Percentiles rank a stretch among this genome's conserved stretches.
phyloP scores from a whole-genome alignment of 495 filamentous ascomycete genomes.

The Aspergillus carlsbadensis region DNA sequence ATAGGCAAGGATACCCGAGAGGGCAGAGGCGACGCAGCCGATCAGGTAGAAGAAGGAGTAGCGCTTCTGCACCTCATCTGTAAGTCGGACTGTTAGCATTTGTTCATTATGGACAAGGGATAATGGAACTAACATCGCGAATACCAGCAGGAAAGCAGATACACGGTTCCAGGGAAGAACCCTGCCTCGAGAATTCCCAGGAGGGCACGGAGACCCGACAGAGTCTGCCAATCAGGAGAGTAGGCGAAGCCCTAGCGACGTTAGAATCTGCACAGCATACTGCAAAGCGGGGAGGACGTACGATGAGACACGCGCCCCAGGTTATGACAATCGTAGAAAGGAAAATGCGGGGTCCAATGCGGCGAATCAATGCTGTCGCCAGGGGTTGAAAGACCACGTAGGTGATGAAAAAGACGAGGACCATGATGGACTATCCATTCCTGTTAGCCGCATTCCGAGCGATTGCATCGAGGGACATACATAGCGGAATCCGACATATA shows the following conservation, averaged over 20 bases:
- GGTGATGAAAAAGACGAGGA: constrained; percentile 64
- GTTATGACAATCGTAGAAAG: constrained; percentile 50
- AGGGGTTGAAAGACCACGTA: constrained; percentile 65
- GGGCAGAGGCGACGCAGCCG: constrained; percentile 59
- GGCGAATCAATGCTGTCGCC: constrained; percentile 54
- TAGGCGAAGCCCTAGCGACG: constrained; percentile 52
- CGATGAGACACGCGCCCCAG: constrained; percentile 48
- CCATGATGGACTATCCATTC: constrained; percentile 51
- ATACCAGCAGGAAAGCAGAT: constrained; percentile 66
- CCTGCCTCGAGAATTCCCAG: constrained; percentile 63
- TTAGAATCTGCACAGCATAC: too few relatives aligned
- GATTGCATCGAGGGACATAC: neutral
- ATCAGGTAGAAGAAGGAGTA: constrained; percentile 65
- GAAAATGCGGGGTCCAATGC: constrained; percentile 59
- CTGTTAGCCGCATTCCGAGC: neutral
- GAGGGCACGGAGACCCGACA: constrained; percentile 55
- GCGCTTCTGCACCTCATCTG: constrained; percentile 62
- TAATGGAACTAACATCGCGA: constrained; percentile 40
- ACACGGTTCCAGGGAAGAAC: constrained; percentile 63
- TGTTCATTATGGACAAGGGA: neutral
- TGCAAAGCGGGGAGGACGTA: constrained; percentile 8
- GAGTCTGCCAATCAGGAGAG: constrained; percentile 19
- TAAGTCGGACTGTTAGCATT: neutral
- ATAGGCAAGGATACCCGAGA: constrained; percentile 63
- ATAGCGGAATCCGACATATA: constrained; percentile 12